Conservation (phyloP, 768 basidiomycete species). For the Auricularia sp. region DNA sequence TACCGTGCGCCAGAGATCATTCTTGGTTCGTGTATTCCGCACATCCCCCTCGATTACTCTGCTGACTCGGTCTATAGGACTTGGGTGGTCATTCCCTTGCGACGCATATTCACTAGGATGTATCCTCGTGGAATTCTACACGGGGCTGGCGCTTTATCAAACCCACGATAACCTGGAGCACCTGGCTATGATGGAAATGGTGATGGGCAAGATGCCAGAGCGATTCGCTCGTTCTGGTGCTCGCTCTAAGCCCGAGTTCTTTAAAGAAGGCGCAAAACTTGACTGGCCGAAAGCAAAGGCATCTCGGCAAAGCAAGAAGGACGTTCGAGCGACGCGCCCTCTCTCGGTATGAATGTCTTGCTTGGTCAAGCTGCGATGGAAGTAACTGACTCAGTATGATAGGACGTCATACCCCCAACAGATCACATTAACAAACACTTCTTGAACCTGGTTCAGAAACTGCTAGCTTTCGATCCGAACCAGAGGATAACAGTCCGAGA, state of each 20-base stretch:
- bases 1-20: slow-evolving; percentile 99
- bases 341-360: too few species aligned
- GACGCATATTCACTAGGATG: slow-evolving; percentile 98
- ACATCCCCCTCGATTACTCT: slow-evolving; percentile 8
- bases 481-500: too few species aligned
- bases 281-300: slow-evolving; percentile 90
- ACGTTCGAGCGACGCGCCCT: slow-evolving; percentile 82
- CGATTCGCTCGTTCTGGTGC: slow-evolving; percentile 68
- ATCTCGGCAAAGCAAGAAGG: slow-evolving; percentile 84
- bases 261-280: slow-evolving; percentile 65
- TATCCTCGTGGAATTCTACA: slow-evolving; percentile 97
- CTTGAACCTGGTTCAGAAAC: too few species aligned
- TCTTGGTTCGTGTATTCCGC: slow-evolving; percentile 49
- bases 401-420: too few species aligned
- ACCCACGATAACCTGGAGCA: slow-evolving; percentile 99
- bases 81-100: slow-evolving; percentile 97
- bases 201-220: slow-evolving; percentile 96
- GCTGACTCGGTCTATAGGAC: slow-evolving; percentile 39
- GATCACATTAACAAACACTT: too few species aligned
- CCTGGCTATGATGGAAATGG: slow-evolving; percentile 99
- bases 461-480: too few species aligned
- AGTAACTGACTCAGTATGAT: too few species aligned
- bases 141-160: slow-evolving; percentile 96
- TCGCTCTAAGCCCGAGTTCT: slow-evolving; percentile 83
- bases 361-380: too few species aligned